Evolutionary conservation across 305 asterid species (phyloP).

Genomic region (Solanum aculeatissimum): DNA sequence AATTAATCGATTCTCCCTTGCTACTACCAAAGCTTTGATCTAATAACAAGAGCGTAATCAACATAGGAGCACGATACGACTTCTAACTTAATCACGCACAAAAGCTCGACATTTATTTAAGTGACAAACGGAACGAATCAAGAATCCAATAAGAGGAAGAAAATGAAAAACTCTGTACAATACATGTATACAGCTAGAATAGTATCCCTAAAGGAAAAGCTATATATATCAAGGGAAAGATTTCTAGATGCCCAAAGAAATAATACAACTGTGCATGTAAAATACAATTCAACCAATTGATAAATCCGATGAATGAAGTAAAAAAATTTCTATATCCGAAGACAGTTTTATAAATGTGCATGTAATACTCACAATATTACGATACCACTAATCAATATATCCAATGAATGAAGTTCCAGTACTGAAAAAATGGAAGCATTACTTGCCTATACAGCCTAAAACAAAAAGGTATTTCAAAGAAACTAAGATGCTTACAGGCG

Average conservation of each 20-base stretch:
- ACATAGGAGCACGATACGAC: background rate
- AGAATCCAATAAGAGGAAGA: background rate
- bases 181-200: background rate
- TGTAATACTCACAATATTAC: background rate
- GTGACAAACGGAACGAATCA: background rate
- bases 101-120: too few relatives aligned
- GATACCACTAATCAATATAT: background rate
- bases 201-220: background rate
- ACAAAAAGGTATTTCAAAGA: background rate
- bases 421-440: slow-evolving; percentile 1
- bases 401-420: background rate
- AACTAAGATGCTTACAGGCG: background rate
- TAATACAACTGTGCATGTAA: too few relatives aligned
- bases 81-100: too few relatives aligned
- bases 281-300: too few relatives aligned
- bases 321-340: background rate
- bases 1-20: background rate
- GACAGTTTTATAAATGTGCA: background rate
- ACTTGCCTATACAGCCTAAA: slow-evolving; percentile 16
- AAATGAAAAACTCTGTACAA: background rate
- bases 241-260: too few relatives aligned
- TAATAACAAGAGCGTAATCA: background rate
- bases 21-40: background rate
- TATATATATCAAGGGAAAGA: too few relatives aligned
- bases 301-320: background rate